Base-by-base conservation (phyloP, 148 eudicot species). In the Polygonum aviculare region DNA sequence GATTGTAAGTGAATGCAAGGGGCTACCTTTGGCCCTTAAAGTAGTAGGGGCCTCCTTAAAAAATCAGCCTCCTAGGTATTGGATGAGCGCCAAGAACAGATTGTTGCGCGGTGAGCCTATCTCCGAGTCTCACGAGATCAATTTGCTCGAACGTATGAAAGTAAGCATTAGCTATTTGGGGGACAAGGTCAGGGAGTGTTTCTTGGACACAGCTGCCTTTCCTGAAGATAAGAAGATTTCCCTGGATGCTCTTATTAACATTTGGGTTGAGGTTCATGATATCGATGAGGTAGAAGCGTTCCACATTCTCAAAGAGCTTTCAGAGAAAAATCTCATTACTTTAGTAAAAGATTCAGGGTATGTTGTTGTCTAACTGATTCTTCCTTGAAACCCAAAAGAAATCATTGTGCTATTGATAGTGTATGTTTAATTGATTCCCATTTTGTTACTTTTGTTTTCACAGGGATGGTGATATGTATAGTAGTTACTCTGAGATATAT, bases 201-300 rank as follows among this genome's bases (percentile, higher is more conserved):
- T 92, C 84, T 73, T 90, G 88, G 97, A 92, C 85, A 78, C 88
- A 72, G 97, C 91, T 74, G 80, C 88, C 69, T 92, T 92, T 50
- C 97, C 95, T 0, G 97, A 92, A 77, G 97, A 90, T 80, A 87
- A 82, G 79, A 88, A 81, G 69, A 90, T 90, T 69, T 91, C 95
- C 63, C 82, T 92, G 15, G 93, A 90, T 73, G 88, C 90, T 73
- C 83, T 92, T 7, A 78, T 88, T 19, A 87, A 85, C 60, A 90
- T 92, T 81, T 92, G 97, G 97, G 87, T 87, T 3, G 97, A 92
- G 78, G 75, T 92, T 63, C 95, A 88, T 79, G 97, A 87, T 62
- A 79, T 92, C 15, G 89, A 84, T 41, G 97, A 82, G 78, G 87
- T 74, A 65, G 97, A 92, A 76, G 97, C 91, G 47, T 92, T 87